Evolutionary conservation across 371 early-diverging fungal species (phyloP).

Genomic region (Aphelidium insulamus): DNA sequence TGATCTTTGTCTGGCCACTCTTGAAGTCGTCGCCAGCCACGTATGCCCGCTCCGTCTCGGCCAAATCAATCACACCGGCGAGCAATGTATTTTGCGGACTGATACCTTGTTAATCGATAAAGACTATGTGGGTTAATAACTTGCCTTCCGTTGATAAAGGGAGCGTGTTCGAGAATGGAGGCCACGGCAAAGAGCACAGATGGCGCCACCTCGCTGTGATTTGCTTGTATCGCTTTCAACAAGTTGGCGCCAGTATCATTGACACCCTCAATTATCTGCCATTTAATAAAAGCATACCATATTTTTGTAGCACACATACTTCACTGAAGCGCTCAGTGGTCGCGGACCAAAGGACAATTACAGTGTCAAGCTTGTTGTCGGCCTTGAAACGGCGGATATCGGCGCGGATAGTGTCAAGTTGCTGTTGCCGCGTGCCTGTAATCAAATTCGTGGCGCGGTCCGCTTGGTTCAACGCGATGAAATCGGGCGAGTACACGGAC

Average conservation of each 20-base stretch:
- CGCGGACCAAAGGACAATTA: conserved; percentile 93
- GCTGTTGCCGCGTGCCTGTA: conserved; percentile 57
- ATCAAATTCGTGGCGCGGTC: conserved; percentile 85
- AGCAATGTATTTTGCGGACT: conserved; percentile 96
- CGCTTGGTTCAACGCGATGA: conserved; percentile 87
- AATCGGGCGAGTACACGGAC: conserved; percentile 87
- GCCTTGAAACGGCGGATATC: conserved; percentile 86
- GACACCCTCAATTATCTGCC: conserved; percentile 52
- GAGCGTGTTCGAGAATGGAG: conserved; percentile 73
- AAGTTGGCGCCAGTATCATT: conserved; percentile 88
- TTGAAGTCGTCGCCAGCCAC: conserved; percentile 98
- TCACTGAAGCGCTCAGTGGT: conserved; percentile 86
- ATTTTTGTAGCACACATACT: background rate
- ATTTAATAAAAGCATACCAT: no score
- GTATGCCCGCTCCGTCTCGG: conserved; percentile 61
- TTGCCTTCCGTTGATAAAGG: conserved; percentile 95
- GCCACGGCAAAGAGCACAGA: conserved; percentile 93
- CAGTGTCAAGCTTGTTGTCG: conserved; percentile 59
- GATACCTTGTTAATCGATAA: no score
- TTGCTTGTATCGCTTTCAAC: conserved; percentile 43
- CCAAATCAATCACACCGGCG: conserved; percentile 70
- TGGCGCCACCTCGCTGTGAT: conserved; percentile 75
- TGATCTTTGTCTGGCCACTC: conserved; percentile 95
- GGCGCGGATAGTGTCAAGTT: conserved; percentile 66
- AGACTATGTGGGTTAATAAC: no score